phyloP scores from a whole-genome alignment of 306 rosid species.

The Oxytropis ochrocephala region DNA sequence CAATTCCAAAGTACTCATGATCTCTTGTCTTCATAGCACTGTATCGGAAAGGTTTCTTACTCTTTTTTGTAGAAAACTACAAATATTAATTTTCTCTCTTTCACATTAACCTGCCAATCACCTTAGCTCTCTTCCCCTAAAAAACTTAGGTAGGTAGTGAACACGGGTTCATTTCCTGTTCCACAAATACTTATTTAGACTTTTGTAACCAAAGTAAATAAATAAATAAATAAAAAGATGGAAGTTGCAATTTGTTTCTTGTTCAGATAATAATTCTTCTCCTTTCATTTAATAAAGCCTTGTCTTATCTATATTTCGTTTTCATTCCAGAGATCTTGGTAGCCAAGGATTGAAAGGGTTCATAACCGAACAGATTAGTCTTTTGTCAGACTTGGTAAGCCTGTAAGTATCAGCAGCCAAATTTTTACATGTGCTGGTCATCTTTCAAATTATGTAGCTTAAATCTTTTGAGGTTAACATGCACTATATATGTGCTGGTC shows the following conservation, averaged over 20 bases:
- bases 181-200: neutral
- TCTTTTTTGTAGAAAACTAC: constrained; percentile 15
- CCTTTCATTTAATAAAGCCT: neutral
- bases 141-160: constrained; percentile 11
- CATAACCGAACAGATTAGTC: constrained; percentile 72
- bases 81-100: neutral
- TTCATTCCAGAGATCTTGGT: constrained; percentile 73
- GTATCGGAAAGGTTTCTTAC: constrained; percentile 10
- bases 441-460: constrained; percentile 6
- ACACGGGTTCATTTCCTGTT: neutral
- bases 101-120: neutral
- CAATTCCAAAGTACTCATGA: constrained; percentile 9
- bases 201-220: neutral
- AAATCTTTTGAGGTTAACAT: neutral
- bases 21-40: constrained; percentile 7
- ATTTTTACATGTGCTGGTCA: constrained; percentile 20
- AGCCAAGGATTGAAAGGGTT: constrained; percentile 93
- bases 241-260: neutral
- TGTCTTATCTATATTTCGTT: constrained; percentile 12
- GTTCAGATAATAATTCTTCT: neutral
- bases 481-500: neutral
- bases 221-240: neutral
- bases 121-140: constrained; percentile 1
- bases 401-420: constrained; percentile 72
- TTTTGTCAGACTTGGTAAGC: constrained; percentile 87